A percentile compares a stretch with the other conserved stretches of the same genome.
phyloP scores from a whole-genome alignment of 2,329 filamentous ascomycete genomes.

The Diaporthe humulicola region DNA sequence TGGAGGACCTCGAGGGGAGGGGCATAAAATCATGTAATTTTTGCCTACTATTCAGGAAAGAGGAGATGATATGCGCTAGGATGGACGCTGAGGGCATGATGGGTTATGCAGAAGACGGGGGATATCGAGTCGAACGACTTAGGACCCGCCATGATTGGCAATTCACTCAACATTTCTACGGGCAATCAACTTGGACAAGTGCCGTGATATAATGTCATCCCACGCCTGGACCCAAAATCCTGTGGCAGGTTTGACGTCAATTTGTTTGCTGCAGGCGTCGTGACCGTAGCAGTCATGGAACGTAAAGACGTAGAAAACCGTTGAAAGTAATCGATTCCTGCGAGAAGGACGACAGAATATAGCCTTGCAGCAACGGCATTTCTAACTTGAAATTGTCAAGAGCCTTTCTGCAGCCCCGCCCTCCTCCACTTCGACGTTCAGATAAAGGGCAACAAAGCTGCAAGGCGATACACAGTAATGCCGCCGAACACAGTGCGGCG shows the following conservation, averaged over 20 bases:
- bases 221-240: background rate
- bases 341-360: too few relatives aligned
- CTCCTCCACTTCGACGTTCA: background rate
- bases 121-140: conserved; percentile 31
- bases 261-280: background rate
- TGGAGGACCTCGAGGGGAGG: conserved; percentile 50
- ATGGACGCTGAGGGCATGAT: conserved; percentile 28
- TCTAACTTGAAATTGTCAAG: background rate
- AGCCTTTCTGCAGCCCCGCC: background rate
- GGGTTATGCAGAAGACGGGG: conserved; percentile 26
- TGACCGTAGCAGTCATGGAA: background rate
- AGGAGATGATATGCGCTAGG: conserved; percentile 19
- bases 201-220: conserved; percentile 14
- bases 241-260: background rate
- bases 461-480: background rate
- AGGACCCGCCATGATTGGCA: conserved; percentile 29
- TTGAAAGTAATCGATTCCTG: background rate
- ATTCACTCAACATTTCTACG: conserved; percentile 28
- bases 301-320: background rate
- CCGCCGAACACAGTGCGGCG: background rate
- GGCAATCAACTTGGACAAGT: conserved; percentile 12
- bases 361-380: background rate
- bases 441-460: background rate
- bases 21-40: conserved; percentile 44
- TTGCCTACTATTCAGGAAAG: conserved; percentile 37